A percentile compares a stretch with the other conserved stretches of the same genome.
phyloP scores from a whole-genome alignment of 2,329 filamentous ascomycete genomes.

The Colletotrichum sidae region DNA sequence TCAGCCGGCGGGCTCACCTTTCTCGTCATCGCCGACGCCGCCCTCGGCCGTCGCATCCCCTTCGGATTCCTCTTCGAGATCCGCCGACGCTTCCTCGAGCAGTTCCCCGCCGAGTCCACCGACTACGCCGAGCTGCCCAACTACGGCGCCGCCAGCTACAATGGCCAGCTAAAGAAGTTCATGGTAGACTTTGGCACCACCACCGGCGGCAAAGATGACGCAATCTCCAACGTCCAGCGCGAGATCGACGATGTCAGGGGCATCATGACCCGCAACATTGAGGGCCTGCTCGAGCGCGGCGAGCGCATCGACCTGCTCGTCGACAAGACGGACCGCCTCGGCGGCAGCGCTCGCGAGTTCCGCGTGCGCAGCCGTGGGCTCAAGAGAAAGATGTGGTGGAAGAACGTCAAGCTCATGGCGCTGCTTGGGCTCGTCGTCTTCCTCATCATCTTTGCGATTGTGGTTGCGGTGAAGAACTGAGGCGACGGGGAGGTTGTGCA shows the following conservation, averaged over 20 bases:
- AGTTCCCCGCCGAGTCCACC: conserved; percentile 73
- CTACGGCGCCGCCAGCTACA: conserved; percentile 92
- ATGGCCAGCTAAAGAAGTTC: conserved; percentile 78
- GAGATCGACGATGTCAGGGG: conserved; percentile 94
- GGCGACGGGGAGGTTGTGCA: conserved; percentile 21
- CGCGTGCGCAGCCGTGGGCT: conserved; percentile 86
- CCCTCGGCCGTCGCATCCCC: conserved; percentile 86
- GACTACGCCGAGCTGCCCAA: conserved; percentile 84
- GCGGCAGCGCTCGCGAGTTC: conserved; percentile 90
- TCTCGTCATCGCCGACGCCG: conserved; percentile 85
- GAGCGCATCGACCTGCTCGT: conserved; percentile 94
- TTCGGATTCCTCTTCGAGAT: conserved; percentile 94
- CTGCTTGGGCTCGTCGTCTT: conserved; percentile 77
- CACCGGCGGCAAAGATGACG: conserved; percentile 79
- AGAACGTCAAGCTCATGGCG: conserved; percentile 96
- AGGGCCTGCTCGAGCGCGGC: conserved; percentile 87
- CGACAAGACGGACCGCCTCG: conserved; percentile 94
- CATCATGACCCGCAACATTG: conserved; percentile 97
- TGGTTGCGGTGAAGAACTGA: conserved; percentile 63
- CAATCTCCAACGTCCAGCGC: conserved; percentile 82
- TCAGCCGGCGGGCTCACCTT: conserved; percentile 88
- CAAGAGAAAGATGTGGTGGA: conserved; percentile 99
- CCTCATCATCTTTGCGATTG: conserved; percentile 66
- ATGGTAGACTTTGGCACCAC: conserved; percentile 90
- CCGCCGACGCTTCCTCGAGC: conserved; percentile 84